Percentiles rank a stretch among this genome's conserved stretches.
Conservation (phyloP, 192 early-diverging fungal species). For the Entomortierella chlamydospora region DNA sequence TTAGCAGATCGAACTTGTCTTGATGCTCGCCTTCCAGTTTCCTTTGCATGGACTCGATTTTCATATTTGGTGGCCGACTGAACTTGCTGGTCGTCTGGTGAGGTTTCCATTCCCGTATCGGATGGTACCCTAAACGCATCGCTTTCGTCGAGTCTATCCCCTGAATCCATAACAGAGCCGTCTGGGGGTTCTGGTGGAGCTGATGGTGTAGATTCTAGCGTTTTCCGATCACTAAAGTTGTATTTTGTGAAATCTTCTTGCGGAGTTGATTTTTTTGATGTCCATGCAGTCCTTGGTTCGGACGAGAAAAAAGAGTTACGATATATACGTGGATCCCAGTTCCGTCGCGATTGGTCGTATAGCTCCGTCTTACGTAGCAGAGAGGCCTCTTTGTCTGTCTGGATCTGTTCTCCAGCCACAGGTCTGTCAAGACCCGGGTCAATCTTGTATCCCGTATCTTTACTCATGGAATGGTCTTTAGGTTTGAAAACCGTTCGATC, state of each 20-base stretch:
- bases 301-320: neutral
- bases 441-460: neutral
- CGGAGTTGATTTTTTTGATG: neutral
- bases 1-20: neutral
- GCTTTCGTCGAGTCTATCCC: neutral
- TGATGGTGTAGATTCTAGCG: slow-evolving; percentile 20
- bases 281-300: neutral
- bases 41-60: neutral
- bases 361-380: neutral
- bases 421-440: neutral
- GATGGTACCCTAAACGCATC: neutral
- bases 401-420: neutral
- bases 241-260: slow-evolving; percentile 9
- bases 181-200: slow-evolving; percentile 9
- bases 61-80: neutral
- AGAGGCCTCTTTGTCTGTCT: neutral
- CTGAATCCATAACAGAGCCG: neutral
- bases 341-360: neutral
- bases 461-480: neutral
- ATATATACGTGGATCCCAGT: neutral
- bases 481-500: neutral
- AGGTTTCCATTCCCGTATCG: neutral
- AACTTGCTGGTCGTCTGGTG: neutral
- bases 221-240: slow-evolving; percentile 41
- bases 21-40: neutral